Evolutionary conservation across 2,329 filamentous ascomycete genomes (phyloP), one percentile per base, ranked within the genome.

Genomic region (Aspergillus japonicus): DNA sequence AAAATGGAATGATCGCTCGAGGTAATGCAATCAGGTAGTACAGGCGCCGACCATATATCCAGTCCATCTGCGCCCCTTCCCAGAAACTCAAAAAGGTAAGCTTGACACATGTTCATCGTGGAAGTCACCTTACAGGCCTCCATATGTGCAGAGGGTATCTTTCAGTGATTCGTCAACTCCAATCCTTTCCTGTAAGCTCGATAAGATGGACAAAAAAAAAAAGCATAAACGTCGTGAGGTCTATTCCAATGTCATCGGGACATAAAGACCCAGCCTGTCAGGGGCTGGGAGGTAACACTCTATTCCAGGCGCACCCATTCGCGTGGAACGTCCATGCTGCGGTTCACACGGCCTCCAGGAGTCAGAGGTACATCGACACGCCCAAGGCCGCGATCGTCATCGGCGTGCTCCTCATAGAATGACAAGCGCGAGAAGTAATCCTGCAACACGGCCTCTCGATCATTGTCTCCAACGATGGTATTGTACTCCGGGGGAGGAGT

Each of bases 401-500:
- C 83, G 44, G 85, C 82, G 47, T 80, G 81, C 47, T 91, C 88
- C 58, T 90, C 89, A 64, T 91, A 74, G 35, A 68, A 72, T 0
- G 90, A 90, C 44, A 96, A 78, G 1, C 93, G 86, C 0, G 88
- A 82, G 72, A 97, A 97, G 74, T 97, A 97, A 69, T 96, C 93
- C 1, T 92, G 90, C 50, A 96, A 75, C 0, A 85, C 85, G 12
- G 74, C 88, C 76, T 78, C 92, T 75, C 73, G 91, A 81, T 77
- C 87, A 82, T 24, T 85, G 80, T 61, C 85, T 16, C 89, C 90
- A 1, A 95, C 86, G 42, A 96, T 90, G 3, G 83, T 82, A 60
- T 94, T 90, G 72, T 97, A 96, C 59, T 89, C 87, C 0, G 93
- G 93, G 7, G 93, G 93, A 1, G 92, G 92, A 0, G 92, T 96